phyloP scores from a whole-genome alignment of 345 rosid genomes.

The Salix viminalis region DNA sequence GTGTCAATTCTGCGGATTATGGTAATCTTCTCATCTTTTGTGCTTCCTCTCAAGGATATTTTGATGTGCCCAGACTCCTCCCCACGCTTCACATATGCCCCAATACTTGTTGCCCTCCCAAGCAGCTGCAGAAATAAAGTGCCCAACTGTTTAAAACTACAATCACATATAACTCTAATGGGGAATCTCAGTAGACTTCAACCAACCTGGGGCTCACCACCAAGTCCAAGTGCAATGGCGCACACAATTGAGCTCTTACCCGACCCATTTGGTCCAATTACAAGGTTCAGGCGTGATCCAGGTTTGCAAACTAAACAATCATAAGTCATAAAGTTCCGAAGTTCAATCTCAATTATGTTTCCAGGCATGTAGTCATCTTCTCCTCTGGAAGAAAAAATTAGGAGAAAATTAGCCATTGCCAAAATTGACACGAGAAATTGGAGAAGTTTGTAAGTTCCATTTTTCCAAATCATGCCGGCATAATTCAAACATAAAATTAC shows the following conservation, averaged over 20 bases:
- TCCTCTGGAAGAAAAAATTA: constrained; percentile 45
- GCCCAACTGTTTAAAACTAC: neutral
- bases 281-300: constrained; percentile 78
- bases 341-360: constrained; percentile 79
- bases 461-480: too few species aligned
- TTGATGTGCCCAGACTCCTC: constrained; percentile 70
- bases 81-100: constrained; percentile 92
- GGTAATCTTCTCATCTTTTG: constrained; percentile 42
- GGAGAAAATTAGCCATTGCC: neutral
- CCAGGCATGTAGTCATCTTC: constrained; percentile 88
- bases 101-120: constrained; percentile 80
- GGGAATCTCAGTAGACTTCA: constrained; percentile 7
- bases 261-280: constrained; percentile 94
- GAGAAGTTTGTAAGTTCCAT: neutral
- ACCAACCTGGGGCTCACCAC: constrained; percentile 89
- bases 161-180: neutral
- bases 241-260: constrained; percentile 97
- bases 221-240: constrained; percentile 91
- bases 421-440: neutral
- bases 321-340: constrained; percentile 84
- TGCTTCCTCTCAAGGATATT: constrained; percentile 67
- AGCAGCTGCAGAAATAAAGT: constrained; percentile 54
- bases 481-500: too few species aligned
- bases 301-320: constrained; percentile 75
- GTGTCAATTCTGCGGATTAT: constrained; percentile 73